A percentile compares a stretch with the other conserved stretches of the same genome.
Conservation (phyloP, 345 rosid species). For the Populus tremula region DNA sequence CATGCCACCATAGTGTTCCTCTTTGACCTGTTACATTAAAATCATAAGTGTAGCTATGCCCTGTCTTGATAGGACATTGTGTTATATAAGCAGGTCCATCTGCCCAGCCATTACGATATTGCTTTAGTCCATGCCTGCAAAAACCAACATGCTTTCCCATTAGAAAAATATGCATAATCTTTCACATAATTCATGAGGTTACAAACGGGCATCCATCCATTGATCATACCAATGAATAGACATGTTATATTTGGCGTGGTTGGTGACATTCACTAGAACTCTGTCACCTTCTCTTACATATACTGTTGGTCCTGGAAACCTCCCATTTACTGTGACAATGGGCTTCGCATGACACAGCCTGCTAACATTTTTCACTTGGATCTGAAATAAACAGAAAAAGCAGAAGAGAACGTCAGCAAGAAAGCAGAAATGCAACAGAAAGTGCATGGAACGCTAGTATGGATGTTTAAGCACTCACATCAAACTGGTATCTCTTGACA, state of each 20-base stretch:
- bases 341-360: no score
- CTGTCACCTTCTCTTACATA: no score
- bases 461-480: constrained; percentile 1
- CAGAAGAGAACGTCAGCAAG: no score
- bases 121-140: not conserved
- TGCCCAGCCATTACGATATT: not conserved
- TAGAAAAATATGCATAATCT: not conserved
- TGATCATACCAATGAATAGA: not conserved
- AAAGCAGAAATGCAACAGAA: no score
- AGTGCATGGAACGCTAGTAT: no score
- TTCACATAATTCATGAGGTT: not conserved
- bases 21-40: not conserved
- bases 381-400: no score
- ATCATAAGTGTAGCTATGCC: not conserved
- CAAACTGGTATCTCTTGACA: constrained; percentile 17
- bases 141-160: not conserved
- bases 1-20: not conserved
- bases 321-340: no score
- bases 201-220: not conserved
- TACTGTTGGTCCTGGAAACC: no score
- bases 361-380: no score
- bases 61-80: not conserved
- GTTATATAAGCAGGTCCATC: not conserved
- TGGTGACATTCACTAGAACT: no score
- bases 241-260: not conserved